Evolutionary conservation across 208 protist genomes (phyloP).

Genomic region (Crithidia sp.): DNA sequence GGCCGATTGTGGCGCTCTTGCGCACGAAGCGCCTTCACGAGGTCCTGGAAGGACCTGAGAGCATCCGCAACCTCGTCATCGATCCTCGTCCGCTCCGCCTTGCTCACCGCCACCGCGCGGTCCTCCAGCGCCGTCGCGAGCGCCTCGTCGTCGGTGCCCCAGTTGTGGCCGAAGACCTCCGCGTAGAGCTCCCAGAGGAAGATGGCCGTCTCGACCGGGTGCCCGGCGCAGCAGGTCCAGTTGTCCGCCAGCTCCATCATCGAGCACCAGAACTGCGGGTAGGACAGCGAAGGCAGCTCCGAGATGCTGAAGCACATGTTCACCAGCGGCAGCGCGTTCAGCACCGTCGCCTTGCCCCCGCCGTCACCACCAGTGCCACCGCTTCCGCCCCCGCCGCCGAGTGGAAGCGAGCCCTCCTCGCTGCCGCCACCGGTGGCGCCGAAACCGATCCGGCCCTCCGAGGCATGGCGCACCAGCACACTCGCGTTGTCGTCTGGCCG

Average conservation of each 20-base stretch:
- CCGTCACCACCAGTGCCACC: background rate
- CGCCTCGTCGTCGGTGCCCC: constrained; percentile 68
- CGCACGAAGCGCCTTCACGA: constrained; percentile 45
- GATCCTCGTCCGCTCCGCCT: constrained; percentile 21
- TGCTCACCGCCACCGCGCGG: constrained; percentile 25
- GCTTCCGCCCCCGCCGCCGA: background rate
- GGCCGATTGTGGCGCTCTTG: constrained; percentile 11
- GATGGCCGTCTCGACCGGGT: constrained; percentile 66
- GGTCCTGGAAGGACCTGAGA: constrained; percentile 50
- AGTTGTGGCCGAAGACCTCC: constrained; percentile 84
- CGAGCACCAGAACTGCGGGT: constrained; percentile 82
- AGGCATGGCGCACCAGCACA: constrained; percentile 18
- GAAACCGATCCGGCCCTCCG: background rate
- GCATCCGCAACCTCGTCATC: constrained; percentile 34
- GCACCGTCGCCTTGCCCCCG: background rate
- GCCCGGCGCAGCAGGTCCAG: constrained; percentile 75
- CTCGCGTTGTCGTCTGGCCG: constrained; percentile 11
- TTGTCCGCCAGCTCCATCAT: constrained; percentile 91
- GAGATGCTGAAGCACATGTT: constrained; percentile 28
- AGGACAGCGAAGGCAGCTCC: constrained; percentile 72
- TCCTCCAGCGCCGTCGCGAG: constrained; percentile 42
- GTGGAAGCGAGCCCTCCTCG: background rate
- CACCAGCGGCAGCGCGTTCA: constrained; percentile 17
- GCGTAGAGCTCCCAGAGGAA: constrained; percentile 86
- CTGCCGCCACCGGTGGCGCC: background rate